These are phyloP conservation scores for Haplosporangium gracile DNA, from an alignment of 192 early-diverging fungal genomes.

Conservation along the genomic window DNA sequence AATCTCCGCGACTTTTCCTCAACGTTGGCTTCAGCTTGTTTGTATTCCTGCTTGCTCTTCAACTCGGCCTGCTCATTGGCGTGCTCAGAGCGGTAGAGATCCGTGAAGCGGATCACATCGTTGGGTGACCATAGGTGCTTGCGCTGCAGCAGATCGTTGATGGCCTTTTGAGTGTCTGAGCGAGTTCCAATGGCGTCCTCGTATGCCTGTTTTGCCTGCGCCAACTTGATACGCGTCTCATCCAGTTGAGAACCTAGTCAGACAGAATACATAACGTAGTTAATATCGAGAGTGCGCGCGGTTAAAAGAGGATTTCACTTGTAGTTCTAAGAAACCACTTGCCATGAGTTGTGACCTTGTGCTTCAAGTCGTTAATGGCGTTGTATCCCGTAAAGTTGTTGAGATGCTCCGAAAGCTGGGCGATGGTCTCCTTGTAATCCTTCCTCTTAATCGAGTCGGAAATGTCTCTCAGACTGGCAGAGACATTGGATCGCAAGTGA, in stretches of 20 bases:
- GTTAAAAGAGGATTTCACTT: background rate
- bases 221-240: slow-evolving; percentile 33
- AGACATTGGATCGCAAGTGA: slow-evolving; percentile 37
- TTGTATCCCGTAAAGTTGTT: slow-evolving; percentile 83
- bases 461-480: slow-evolving; percentile 32
- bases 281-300: background rate
- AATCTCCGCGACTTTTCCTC: slow-evolving; percentile 74
- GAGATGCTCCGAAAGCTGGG: slow-evolving; percentile 60
- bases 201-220: slow-evolving; percentile 65
- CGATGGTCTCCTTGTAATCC: slow-evolving; percentile 39
- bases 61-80: slow-evolving; percentile 67
- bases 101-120: slow-evolving; percentile 83
- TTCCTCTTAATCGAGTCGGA: slow-evolving; percentile 51
- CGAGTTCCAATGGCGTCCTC: slow-evolving; percentile 68
- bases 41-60: slow-evolving; percentile 60
- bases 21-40: slow-evolving; percentile 70
- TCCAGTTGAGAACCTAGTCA: slow-evolving; percentile 39
- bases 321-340: background rate
- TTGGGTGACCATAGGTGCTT: slow-evolving; percentile 82
- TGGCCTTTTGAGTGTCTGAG: slow-evolving; percentile 77
- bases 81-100: slow-evolving; percentile 80
- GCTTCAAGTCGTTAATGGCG: slow-evolving; percentile 74
- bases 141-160: slow-evolving; percentile 82
- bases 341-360: slow-evolving; percentile 72
- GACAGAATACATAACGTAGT: background rate